phyloP scores from a whole-genome alignment of 1,284 basidiomycete genomes.

The Somion occarium region DNA sequence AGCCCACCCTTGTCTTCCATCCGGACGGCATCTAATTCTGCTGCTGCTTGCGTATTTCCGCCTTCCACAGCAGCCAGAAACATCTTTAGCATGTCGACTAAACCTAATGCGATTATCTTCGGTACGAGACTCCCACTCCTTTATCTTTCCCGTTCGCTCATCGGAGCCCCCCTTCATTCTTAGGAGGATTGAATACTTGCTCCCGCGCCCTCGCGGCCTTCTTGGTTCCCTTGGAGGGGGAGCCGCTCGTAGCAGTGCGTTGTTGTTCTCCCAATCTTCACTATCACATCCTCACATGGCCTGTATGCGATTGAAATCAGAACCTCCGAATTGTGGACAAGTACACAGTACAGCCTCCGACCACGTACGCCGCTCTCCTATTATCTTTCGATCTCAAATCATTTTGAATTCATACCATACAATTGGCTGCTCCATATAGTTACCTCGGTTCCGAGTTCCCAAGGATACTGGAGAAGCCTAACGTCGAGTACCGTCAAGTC shows the following conservation, averaged over 20 bases:
- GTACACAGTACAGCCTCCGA: constrained; percentile 80
- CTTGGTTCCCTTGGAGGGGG: constrained; percentile 59
- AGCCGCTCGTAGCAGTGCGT: constrained; percentile 70
- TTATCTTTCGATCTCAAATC: constrained; percentile 7
- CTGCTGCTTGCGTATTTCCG: constrained; percentile 8
- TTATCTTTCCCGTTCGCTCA: constrained; percentile 1
- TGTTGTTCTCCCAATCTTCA: too few species aligned
- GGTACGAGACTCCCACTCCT: constrained; percentile 38
- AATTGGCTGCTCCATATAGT: constrained; percentile 38
- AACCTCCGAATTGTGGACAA: constrained; percentile 81
- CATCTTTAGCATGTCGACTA: constrained; percentile 33
- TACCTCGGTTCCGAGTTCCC: constrained; percentile 80
- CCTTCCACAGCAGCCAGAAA: constrained; percentile 7
- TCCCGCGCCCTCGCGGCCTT: constrained; percentile 61
- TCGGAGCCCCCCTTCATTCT: neutral
- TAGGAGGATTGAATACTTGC: constrained; percentile 76
- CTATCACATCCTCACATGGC: constrained; percentile 3
- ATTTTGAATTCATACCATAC: neutral
- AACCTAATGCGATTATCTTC: constrained; percentile 76
- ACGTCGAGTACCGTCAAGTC: constrained; percentile 79
- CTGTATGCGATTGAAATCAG: constrained; percentile 30
- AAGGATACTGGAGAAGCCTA: constrained; percentile 56
- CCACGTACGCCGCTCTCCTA: constrained; percentile 55
- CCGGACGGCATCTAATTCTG: constrained; percentile 1
- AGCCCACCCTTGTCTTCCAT: constrained; percentile 5